Evolutionary conservation across 2,329 filamentous ascomycete genomes (phyloP), one percentile per base, ranked within the genome.

Genomic region (Cyanodermella asteris): DNA sequence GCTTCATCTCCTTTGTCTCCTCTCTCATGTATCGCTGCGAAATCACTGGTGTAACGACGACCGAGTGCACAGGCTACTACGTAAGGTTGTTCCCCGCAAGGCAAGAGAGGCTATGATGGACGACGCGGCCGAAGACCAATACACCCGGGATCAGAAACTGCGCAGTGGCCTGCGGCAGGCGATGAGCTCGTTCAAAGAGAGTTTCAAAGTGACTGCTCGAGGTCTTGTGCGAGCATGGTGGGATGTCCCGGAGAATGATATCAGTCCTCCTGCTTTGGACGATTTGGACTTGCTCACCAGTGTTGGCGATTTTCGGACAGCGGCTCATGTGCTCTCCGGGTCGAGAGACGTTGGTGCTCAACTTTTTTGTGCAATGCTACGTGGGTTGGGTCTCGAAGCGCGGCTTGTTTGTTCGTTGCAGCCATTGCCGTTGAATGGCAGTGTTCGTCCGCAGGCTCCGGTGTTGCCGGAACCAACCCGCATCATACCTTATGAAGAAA

Each of bases 351-450:
- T 90, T 7, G 87, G 82, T 1, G 76, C 80, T 2, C 82, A 94
- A 43, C 47, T 97, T 0, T 91, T 90, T 39, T 94, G 87, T 44
- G 75, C 82, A 3, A 49, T 94, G 16, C 57, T 97, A 4, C 70
- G 87, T 11, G 65, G 69, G n/a, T 67, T 63, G n/a, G 81, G 78
- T 3, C 67, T 94, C 5, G 68, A 80, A 33, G 61, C 77, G 5
- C 64, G 87, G 8, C 57, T 97, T 4, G 75, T 94, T 1, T 93
- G 81, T 45, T 97, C 87, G 4, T 52, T 97, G 4, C 87, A 97
- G 36, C 67, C 72, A 2, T 55, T 97, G 1, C 61, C 75, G 0
- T 82, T 82, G 3, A 48, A 58, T 42, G 43, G 45, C 28, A 34
- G 49, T 30, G 49, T 53, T 15, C 46, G 58, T 7, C 41, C 40